Percentiles rank a stretch among this genome's conserved stretches.
These are phyloP conservation scores for Pyrenophora seminiperda DNA, from an alignment of 2,329 filamentous ascomycete species.

Conservation along the genomic window DNA sequence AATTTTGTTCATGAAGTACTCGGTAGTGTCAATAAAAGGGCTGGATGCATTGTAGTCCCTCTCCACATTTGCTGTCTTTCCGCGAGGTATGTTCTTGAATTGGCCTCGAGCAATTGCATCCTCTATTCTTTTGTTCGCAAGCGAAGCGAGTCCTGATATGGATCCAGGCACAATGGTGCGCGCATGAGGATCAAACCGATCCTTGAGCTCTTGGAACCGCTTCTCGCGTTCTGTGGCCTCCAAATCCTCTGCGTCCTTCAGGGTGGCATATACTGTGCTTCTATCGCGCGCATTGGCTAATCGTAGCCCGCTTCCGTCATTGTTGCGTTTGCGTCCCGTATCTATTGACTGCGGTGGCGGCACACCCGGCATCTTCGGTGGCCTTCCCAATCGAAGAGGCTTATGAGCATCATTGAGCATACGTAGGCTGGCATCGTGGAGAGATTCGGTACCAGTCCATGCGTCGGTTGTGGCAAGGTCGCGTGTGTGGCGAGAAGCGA, in stretches of 20 bases:
- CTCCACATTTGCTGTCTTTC: slow-evolving; percentile 76
- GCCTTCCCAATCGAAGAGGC: slow-evolving; percentile 46
- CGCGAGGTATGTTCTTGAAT: slow-evolving; percentile 75
- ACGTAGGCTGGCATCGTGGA: slow-evolving; percentile 76
- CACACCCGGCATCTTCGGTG: slow-evolving; percentile 25
- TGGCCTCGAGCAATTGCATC: slow-evolving; percentile 90
- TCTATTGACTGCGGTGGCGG: slow-evolving; percentile 38
- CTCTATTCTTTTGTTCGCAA: slow-evolving; percentile 92
- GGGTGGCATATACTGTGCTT: slow-evolving; percentile 60
- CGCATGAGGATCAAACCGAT: slow-evolving; percentile 76
- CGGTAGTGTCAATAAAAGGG: slow-evolving; percentile 92
- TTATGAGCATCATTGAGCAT: slow-evolving; percentile 73
- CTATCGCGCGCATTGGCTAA: slow-evolving; percentile 64
- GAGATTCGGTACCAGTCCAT: slow-evolving; percentile 79
- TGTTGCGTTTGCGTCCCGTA: slow-evolving; percentile 47
- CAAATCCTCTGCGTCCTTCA: slow-evolving; percentile 60
- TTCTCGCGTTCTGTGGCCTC: slow-evolving; percentile 74
- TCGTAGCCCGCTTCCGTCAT: slow-evolving; percentile 46
- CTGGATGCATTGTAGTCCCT: slow-evolving; percentile 81
- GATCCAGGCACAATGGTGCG: slow-evolving; percentile 77
- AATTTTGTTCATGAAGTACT: slow-evolving; percentile 98
- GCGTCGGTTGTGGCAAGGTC: slow-evolving; percentile 69
- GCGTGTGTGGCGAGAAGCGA: slow-evolving; percentile 70
- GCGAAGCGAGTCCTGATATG: slow-evolving; percentile 74
- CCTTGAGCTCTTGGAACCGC: slow-evolving; percentile 73